Base-by-base conservation (phyloP, 169 alveolate species). In the Amoebophrya sp. region DNA sequence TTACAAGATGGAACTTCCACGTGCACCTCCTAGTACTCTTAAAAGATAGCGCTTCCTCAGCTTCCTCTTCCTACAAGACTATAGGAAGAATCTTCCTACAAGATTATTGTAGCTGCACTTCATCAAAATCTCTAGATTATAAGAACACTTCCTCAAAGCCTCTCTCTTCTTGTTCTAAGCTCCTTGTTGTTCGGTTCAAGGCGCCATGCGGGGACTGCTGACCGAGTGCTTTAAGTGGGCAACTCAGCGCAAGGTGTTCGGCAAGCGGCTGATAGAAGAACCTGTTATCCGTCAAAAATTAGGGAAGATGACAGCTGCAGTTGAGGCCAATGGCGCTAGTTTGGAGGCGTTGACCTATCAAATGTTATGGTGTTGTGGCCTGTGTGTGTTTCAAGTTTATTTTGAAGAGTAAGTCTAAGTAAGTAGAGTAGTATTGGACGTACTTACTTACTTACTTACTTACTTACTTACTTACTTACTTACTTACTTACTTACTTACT, bases 261-360 rank as follows among this genome's bases (percentile, higher is more conserved):
- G 92, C 89, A 41, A 90, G 41, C 10, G 12, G 40, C 92, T 90
- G 36, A 34, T 34, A 29, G 92, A 90, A 47, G 76, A 90, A 36
- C 92, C 65, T 38, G 92, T 65, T 33, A 18, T 89, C 65, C 91
- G 91, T 36, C 91, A 89, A 36, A 89, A 89, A 36, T 34, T 89
- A 47, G 91, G 39, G 33, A 33, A 33, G 38, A 36, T 78, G 78
- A 89, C 40, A 39, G 78, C 91, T 14, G 54, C 91, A 6, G 91
- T 65, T 47, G n/a, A 34, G 90, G 90, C 39, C 53, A 40, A 12
- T 41, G 90, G 33, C 53, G 36, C 41, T 78, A 41, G 65, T 1
- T 36, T 0, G n/a, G 83, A 55, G 3, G 0, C 6, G 83, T 29
- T 1, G 24, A 55, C 83, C 83, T 29, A 0, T 29, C 24, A 33